Base-by-base conservation (phyloP, 768 basidiomycete species). In the Boletus vinaceobasis region DNA sequence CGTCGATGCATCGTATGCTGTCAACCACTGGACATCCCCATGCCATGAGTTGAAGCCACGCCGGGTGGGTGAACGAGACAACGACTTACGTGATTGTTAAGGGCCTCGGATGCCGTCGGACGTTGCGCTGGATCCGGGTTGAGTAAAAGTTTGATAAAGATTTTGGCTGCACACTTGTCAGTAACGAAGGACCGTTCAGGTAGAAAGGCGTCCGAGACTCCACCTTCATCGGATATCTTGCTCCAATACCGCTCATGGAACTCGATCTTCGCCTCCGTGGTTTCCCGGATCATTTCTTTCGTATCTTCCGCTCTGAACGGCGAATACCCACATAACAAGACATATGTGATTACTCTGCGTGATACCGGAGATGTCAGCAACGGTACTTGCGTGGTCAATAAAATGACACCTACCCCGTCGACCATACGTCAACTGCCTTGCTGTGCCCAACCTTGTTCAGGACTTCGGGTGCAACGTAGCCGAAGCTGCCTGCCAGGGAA, bases 171-270 rank as follows among this genome's bases (percentile, higher is more conserved):
- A 26, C 53, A 4, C 7, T 36, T 3, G 49, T 53, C 39, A 56
- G 36, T 33, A 31, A 21, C 26, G 17, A 23, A 39, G 21, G 26
- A 26, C 2, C 5, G 6, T 21, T 38, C 4, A n/a, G 36, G 15
- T n/a, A 21, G 13, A 9, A 50, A 17, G 5, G 7, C 6, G 5
- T 29, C 11, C 19, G 14, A 35, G 14, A 66, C 74, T 33, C 5
- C 40, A 89, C 92, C 92, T 73, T 86, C 80, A 3, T 75, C 65
- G 2, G 90, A 91, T 37, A 96, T 82, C 55, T 96, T 97, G 71
- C 84, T 82, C 97, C 97, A 99, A 58, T 94, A 99, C 33, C 85
- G 79, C 29, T 94, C 90, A 60, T 98, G 96, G 68, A 99, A 98
- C 60, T 89, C 87, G 44, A 98, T 79, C 62, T 84, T 86, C 0